Evolutionary conservation across 2,329 filamentous ascomycete species (phyloP), one percentile per base, ranked within the genome.

Genomic region (Apiospora arundinis): DNA sequence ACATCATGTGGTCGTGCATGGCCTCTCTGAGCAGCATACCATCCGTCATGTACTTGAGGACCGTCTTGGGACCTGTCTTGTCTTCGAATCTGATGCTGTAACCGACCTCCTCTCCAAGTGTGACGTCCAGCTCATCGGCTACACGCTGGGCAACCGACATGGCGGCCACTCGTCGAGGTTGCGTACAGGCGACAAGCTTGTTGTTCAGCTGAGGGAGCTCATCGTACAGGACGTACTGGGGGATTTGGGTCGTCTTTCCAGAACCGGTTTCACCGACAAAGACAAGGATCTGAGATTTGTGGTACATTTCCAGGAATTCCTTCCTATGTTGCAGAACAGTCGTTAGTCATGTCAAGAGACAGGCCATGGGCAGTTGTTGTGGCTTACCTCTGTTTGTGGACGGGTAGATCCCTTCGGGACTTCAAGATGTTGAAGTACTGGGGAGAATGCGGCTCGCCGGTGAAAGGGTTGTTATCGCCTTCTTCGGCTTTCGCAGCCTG

Each of bases 81-180:
- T 99, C 96, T 83, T 99, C 97, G 83, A 99, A 99, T 87, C 96
- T 94, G 81, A 99, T 98, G 82, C 94, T 98, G 86, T 98, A 99
- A 82, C 96, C 96, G 70, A 99, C 95, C 83, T 98, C 95, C 76
- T 98, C 91, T 72, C 96, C 96, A 37, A 99, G 88, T 72, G 89
- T 91, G 75, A 98, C 95, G 80, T 98, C 96, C 88, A 99, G 92
- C 84, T 99, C 96, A 79, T 97, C 91, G 40, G 97, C 95, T 44
- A 99, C 96, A 92, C 96, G 95, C 84, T 98, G 94, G 46, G 96
- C 96, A 23, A 99, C 96, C 66, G 95, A 98, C 95, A 98, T 99
- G 78, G 96, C 96, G 72, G 97, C 96, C 70, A 99, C 96, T 90
- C 96, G 93, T 82, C 97, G 93, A 74, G 96, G 96, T 83, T 99